Base-by-base conservation (phyloP, 2,329 filamentous ascomycete species). In the Ophiostoma perfectum region DNA sequence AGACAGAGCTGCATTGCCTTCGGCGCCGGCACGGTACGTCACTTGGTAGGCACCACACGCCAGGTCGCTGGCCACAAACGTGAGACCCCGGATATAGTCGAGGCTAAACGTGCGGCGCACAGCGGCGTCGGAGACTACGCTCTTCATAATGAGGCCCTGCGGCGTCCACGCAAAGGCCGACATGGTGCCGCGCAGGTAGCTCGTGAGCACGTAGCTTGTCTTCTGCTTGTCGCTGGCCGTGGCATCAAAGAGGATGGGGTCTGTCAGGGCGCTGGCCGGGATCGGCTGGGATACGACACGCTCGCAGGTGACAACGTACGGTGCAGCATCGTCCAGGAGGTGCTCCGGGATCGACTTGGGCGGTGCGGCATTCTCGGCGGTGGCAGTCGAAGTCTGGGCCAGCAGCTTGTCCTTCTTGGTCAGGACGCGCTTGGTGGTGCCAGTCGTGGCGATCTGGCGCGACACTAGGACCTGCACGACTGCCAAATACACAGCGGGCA, bases 31-130 rank as follows among this genome's bases (percentile, higher is more conserved):
- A 44, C 73, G 72, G 66, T 75, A 73, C 0, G 71, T 68, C 3
- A 78, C 77, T 2, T 64, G 68, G 70, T 77, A 77, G 1, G 75
- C 74, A 18, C 77, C 77, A 45, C 76, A 75, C 49, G 76, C 75
- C 1, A 76, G n/a, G 49, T 78, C 75, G 5, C 73, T 75, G 1
- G 67, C 18, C 12, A 58, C 42, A 52, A 78, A 77, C 1, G 38
- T 38, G 2, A 76, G 68, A 6, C 42, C 42, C 0, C 67, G 58
- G 18, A 78, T 74, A 69, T 72, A 73, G 18, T 66, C 67, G 4
- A 69, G 16, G 39, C 74, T 73, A 65, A 78, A 77, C 11, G 73
- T 76, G 18, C 65, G 68, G 12, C 66, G 70, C 1, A 62, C 8
- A 7, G 69, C 67, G 7, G 67, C 65, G 18, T 75, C 73, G 2